phyloP scores from a whole-genome alignment of 2,329 filamentous ascomycete genomes.

The Raffaelea deltoideospora region DNA sequence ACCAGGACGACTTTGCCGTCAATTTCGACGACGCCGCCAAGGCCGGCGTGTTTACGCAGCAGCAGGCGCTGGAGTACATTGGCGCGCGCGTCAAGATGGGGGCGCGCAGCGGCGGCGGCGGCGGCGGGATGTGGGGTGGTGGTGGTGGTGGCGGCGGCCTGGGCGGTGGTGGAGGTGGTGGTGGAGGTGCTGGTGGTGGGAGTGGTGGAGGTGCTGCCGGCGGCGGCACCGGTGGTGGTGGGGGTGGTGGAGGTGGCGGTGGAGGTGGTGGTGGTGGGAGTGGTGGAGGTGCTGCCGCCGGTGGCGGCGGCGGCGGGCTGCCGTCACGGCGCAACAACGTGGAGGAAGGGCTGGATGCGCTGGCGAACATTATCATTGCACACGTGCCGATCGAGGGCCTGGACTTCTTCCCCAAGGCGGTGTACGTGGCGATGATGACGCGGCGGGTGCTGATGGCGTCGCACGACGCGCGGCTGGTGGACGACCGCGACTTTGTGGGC shows the following conservation, averaged over 20 bases:
- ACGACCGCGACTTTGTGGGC: conserved; percentile 94
- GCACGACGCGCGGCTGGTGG: conserved; percentile 75
- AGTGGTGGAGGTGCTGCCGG: conserved; percentile 1
- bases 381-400: conserved; percentile 84
- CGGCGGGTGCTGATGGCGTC: conserved; percentile 91
- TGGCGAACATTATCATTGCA: conserved; percentile 85
- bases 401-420: conserved; percentile 91
- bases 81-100: conserved; percentile 80
- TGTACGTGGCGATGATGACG: conserved; percentile 95
- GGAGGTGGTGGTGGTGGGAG: conserved; percentile 7
- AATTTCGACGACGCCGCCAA: conserved; percentile 90
- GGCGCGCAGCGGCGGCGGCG: conserved; percentile 32
- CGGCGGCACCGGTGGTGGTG: conserved; percentile 15
- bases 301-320: conserved; percentile 14
- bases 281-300: conserved; percentile 4
- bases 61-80: conserved; percentile 89
- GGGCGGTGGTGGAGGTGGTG: conserved; percentile 5
- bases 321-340: conserved; percentile 61
- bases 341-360: conserved; percentile 82
- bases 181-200: not conserved
- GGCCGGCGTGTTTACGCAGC: conserved; percentile 75
- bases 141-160: not conserved
- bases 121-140: conserved; percentile 3
- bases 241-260: conserved; percentile 6
- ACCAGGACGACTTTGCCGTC: conserved; percentile 88